phyloP scores from a whole-genome alignment of 352 stramenopile genomes.

The Globisporangium cylindrosporum region DNA sequence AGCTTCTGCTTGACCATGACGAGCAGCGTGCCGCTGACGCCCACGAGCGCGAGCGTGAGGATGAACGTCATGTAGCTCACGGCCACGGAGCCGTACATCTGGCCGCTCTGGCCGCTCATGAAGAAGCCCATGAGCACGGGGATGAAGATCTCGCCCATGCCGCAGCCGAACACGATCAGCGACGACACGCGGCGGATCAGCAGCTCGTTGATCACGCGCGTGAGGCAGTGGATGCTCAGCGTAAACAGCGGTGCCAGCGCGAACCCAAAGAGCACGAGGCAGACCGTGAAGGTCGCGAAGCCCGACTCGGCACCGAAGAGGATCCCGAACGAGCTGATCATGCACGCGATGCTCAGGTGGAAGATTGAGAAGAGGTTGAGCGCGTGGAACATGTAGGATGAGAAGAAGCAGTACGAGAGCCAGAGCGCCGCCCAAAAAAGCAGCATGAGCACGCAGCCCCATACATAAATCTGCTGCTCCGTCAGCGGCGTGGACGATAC shows the following conservation, averaged over 20 bases:
- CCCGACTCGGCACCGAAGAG: constrained; percentile 60
- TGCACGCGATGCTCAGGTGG: constrained; percentile 58
- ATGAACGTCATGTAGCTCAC: constrained; percentile 83
- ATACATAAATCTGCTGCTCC: constrained; percentile 36
- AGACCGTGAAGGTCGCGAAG: constrained; percentile 48
- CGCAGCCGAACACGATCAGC: constrained; percentile 82
- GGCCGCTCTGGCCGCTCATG: constrained; percentile 78
- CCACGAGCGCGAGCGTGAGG: constrained; percentile 64
- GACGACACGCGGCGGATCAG: constrained; percentile 76
- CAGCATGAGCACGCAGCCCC: constrained; percentile 66
- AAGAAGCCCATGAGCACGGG: constrained; percentile 87
- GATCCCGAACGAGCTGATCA: constrained; percentile 63
- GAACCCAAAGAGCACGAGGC: constrained; percentile 57
- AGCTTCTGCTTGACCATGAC: constrained; percentile 70
- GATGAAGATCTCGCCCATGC: constrained; percentile 82
- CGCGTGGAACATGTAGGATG: constrained; percentile 72
- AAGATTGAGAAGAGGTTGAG: constrained; percentile 61
- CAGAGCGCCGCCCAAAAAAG: constrained; percentile 72
- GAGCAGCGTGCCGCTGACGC: constrained; percentile 62
- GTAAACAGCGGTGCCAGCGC: constrained; percentile 79
- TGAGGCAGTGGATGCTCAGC: constrained; percentile 80
- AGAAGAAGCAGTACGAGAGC: constrained; percentile 74
- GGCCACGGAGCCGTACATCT: constrained; percentile 64
- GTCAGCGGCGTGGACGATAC: constrained; percentile 18
- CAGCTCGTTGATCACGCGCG: constrained; percentile 76